Evolutionary conservation across 2,329 filamentous ascomycete species (phyloP).

Genomic region (Incumbomyces delicatus): DNA sequence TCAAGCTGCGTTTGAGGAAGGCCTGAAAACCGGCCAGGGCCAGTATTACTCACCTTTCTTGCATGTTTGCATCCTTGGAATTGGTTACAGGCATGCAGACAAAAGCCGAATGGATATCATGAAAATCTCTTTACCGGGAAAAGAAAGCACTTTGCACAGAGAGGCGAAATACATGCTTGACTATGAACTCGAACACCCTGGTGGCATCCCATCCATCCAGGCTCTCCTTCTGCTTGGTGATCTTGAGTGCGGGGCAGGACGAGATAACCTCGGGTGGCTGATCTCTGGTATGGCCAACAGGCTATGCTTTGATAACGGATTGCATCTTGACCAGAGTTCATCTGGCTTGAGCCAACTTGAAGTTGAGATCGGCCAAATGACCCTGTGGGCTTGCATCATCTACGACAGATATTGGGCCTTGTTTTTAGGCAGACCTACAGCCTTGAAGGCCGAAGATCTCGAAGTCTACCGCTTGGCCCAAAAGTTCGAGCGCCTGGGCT

Average conservation of each 20-base stretch:
- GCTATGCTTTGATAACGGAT: constrained; percentile 34
- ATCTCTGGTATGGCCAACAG: constrained; percentile 33
- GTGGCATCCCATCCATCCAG: constrained; percentile 6
- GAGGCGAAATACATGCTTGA: constrained; percentile 11
- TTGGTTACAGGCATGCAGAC: constrained; percentile 10
- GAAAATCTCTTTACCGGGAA: constrained; percentile 6
- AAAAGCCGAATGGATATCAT: constrained; percentile 9
- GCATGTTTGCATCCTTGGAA: constrained; percentile 11
- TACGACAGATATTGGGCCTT: constrained; percentile 12
- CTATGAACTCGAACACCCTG: constrained; percentile 9
- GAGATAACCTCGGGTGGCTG: constrained; percentile 27
- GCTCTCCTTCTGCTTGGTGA: constrained; percentile 11
- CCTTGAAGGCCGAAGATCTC: constrained; percentile 9
- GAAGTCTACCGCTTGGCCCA: constrained; percentile 2
- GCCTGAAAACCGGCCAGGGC: no score
- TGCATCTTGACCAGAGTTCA: constrained; percentile 27
- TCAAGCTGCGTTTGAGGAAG: no score
- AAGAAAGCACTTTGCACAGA: constrained; percentile 9
- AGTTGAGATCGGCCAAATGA: constrained; percentile 12
- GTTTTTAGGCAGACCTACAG: constrained; percentile 7
- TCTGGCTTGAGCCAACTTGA: constrained; percentile 9
- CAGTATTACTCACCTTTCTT: constrained; percentile 12
- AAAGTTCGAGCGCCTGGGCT: constrained; percentile 5
- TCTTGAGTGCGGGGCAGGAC: constrained; percentile 8
- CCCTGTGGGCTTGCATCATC: constrained; percentile 9